Conservation (phyloP, 257 asterid species). For the Petunia axillaris region DNA sequence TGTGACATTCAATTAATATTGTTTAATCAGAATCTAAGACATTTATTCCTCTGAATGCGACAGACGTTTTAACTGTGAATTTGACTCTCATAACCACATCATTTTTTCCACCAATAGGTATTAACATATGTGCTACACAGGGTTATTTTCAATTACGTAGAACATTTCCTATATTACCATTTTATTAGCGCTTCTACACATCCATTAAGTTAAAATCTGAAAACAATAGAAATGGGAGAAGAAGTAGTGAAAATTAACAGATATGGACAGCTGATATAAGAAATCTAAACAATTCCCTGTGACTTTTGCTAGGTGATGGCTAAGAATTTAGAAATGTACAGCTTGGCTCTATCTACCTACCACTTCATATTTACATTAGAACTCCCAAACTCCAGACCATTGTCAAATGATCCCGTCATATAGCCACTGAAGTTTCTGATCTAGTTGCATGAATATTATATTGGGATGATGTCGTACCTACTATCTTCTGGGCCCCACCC, state of each 20-base stretch:
- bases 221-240: too few relatives aligned
- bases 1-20: too few relatives aligned
- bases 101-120: too few relatives aligned
- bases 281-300: neutral
- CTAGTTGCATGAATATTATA: neutral
- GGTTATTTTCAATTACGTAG: too few relatives aligned
- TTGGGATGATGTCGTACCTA: conserved; percentile 34
- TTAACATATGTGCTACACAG: too few relatives aligned
- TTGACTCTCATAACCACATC: too few relatives aligned
- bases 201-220: too few relatives aligned
- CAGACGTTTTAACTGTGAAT: too few relatives aligned
- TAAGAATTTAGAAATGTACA: neutral
- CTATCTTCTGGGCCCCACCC: conserved; percentile 23
- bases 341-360: conserved; percentile 27
- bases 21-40: too few relatives aligned
- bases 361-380: neutral
- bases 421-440: neutral
- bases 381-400: neutral
- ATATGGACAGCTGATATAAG: neutral
- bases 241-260: neutral
- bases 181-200: too few relatives aligned
- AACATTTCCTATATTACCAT: too few relatives aligned
- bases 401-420: neutral
- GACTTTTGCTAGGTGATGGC: conserved; percentile 28
- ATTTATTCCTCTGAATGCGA: too few relatives aligned